Conservation (phyloP, 2,329 filamentous ascomycete species). For the Pyrenochaeta sp. region DNA sequence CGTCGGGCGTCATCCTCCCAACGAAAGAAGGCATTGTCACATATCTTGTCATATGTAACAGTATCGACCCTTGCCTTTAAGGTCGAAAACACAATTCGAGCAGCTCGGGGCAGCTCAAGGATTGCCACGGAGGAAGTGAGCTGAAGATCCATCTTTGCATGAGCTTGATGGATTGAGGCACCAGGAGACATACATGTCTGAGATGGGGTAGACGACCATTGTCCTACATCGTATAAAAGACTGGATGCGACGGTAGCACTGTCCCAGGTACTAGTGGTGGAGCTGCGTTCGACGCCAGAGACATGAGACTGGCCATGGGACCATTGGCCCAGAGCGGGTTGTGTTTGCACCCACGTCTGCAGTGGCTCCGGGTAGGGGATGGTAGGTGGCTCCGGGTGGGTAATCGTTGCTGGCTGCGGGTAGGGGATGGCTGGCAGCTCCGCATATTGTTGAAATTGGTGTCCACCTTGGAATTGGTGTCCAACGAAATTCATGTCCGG, state of each 20-base stretch:
- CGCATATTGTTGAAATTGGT: too few relatives aligned
- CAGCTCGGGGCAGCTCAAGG: not conserved
- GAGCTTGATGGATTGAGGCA: not conserved
- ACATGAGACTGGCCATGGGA: not conserved
- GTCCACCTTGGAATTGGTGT: too few relatives aligned
- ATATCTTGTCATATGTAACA: not conserved
- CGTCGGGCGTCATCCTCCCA: conserved; percentile 5
- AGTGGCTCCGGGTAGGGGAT: too few relatives aligned
- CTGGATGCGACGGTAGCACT: not conserved
- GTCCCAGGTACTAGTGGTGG: not conserved
- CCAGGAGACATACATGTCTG: not conserved
- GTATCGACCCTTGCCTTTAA: conserved; percentile 1
- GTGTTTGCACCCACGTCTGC: too few relatives aligned
- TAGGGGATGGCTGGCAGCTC: too few relatives aligned
- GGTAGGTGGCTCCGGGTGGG: too few relatives aligned
- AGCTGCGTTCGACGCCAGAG: not conserved
- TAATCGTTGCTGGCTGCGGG: too few relatives aligned
- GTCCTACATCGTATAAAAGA: not conserved
- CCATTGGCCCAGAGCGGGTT: not conserved
- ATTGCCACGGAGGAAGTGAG: not conserved
- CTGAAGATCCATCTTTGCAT: not conserved
- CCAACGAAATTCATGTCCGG: not conserved
- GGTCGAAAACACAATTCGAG: not conserved
- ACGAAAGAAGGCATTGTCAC: conserved; percentile 3
- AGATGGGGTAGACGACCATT: not conserved